Conservation (phyloP, 2,329 filamentous ascomycete genomes). For the Chaetomium olivaceum region DNA sequence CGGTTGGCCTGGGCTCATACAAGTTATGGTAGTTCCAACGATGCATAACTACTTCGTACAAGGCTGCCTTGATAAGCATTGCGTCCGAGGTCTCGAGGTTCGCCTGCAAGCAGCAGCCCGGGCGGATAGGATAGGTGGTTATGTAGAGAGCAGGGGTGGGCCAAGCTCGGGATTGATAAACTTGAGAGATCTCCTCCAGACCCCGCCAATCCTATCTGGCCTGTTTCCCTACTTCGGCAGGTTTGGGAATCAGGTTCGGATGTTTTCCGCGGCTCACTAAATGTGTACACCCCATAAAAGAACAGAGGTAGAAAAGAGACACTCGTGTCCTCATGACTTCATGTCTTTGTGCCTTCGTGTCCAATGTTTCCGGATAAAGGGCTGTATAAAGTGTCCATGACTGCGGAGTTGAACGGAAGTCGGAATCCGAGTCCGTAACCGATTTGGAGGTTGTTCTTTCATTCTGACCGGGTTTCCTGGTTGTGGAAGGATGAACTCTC, state of each 20-base stretch:
- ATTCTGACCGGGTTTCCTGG: not conserved
- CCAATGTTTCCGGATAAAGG: not conserved
- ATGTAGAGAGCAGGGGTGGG: not conserved
- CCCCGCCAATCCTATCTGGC: not conserved
- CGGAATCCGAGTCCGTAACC: not conserved
- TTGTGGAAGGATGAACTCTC: slow-evolving; percentile 10
- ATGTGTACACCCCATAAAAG: too few relatives aligned
- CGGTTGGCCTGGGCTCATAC: not conserved
- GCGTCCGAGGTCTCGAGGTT: not conserved
- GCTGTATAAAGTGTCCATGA: not conserved
- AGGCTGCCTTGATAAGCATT: not conserved
- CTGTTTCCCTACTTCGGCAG: not conserved
- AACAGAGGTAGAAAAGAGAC: not conserved
- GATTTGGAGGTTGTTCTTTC: not conserved
- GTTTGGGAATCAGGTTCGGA: not conserved
- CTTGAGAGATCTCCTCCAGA: not conserved
- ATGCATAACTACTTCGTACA: too few relatives aligned
- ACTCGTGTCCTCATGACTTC: not conserved
- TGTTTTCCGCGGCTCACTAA: not conserved
- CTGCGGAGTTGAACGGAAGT: slow-evolving; percentile 2
- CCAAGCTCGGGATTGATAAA: not conserved
- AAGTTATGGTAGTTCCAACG: not conserved
- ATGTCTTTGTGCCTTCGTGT: not conserved
- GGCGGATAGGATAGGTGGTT: not conserved
- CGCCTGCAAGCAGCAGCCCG: not conserved